These are phyloP conservation scores for Ophiostoma himal-ulmi DNA, from an alignment of 2,329 filamentous ascomycete genomes.

Conservation along the genomic window DNA sequence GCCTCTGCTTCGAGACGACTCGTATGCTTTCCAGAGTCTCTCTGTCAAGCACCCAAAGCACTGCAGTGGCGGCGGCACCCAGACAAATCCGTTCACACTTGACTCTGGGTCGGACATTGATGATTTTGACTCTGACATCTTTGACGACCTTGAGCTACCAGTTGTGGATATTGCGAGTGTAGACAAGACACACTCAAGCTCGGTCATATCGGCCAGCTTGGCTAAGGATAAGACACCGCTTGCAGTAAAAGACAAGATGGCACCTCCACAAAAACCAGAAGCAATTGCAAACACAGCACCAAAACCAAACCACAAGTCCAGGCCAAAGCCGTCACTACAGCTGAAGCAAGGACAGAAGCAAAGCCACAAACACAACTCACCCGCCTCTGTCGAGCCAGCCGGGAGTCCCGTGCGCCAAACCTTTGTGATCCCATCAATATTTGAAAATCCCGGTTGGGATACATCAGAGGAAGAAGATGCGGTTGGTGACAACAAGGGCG, in stretches of 20 bases:
- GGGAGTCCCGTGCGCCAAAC: not conserved
- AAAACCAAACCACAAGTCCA: not conserved
- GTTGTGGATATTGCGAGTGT: not conserved
- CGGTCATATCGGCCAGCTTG: not conserved
- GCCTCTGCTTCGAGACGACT: not conserved
- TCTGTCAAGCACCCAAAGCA: not conserved
- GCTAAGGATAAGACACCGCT: not conserved
- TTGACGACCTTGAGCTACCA: constrained; percentile 23
- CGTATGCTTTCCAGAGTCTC: constrained; percentile 10
- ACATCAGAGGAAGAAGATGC: not conserved
- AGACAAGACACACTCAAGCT: too few relatives aligned
- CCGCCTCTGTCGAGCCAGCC: not conserved
- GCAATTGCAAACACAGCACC: not conserved
- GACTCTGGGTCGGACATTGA: constrained; percentile 17
- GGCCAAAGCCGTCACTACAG: not conserved
- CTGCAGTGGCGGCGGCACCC: constrained; percentile 15
- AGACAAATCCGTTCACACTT: constrained; percentile 15
- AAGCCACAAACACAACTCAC: not conserved
- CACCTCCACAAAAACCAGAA: not conserved
- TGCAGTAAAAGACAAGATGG: not conserved
- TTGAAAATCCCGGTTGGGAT: not conserved
- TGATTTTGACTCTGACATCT: constrained; percentile 25
- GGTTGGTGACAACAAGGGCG: not conserved
- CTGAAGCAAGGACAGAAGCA: not conserved
- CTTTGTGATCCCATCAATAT: not conserved